Conservation (phyloP, 148 eudicot genomes). For the Chenopodium quinoa region DNA sequence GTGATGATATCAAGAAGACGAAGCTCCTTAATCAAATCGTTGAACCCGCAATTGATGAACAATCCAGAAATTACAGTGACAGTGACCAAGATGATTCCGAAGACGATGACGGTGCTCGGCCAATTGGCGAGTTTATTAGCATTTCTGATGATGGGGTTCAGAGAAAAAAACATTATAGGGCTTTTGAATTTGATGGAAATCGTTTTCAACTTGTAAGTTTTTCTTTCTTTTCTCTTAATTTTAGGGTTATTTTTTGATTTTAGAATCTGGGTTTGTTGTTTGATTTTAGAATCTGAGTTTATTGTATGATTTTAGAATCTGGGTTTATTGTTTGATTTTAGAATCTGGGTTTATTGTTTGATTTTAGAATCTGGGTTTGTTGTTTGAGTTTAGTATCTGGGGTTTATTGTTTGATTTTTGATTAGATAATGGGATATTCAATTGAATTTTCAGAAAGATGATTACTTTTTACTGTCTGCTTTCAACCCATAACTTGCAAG, state of each 20-base stretch:
- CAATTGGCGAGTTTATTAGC: conserved; percentile 56
- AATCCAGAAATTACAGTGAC: conserved; percentile 6
- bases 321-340: neutral
- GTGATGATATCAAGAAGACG: conserved; percentile 5
- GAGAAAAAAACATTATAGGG: conserved; percentile 33
- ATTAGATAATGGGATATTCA: neutral
- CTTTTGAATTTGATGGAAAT: conserved; percentile 50
- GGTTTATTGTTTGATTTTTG: neutral
- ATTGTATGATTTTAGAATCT: neutral
- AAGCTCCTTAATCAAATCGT: conserved; percentile 19
- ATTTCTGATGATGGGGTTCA: conserved; percentile 47
- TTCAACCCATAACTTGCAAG: too few species aligned
- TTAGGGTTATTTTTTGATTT: neutral
- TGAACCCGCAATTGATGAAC: neutral
- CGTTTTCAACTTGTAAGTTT: conserved; percentile 50
- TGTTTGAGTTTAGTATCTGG: neutral
- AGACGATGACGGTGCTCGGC: conserved; percentile 33
- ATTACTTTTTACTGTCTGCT: too few species aligned
- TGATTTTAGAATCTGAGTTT: neutral
- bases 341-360: neutral
- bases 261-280: neutral
- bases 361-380: neutral
- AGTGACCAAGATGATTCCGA: conserved; percentile 29
- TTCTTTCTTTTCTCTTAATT: neutral
- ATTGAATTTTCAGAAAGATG: neutral